phyloP scores from a whole-genome alignment of 306 rosid genomes.

The Ammopiptanthus mongolicus region DNA sequence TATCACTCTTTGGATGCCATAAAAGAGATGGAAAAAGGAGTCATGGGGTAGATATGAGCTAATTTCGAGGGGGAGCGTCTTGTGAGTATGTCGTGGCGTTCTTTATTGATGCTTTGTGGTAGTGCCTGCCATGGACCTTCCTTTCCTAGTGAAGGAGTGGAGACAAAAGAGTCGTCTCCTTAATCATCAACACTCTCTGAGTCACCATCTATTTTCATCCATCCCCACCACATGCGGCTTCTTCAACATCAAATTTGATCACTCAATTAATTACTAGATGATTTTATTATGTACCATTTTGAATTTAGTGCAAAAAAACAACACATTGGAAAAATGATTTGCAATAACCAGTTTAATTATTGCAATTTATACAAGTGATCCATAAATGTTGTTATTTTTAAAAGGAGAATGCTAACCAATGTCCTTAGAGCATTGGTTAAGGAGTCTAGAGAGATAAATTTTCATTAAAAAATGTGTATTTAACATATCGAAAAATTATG shows the following conservation, averaged over 20 bases:
- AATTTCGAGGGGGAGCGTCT: conserved; percentile 69
- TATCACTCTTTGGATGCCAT: conserved; percentile 63
- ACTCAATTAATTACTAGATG: neutral
- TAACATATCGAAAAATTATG: too few species aligned
- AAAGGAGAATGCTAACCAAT: too few species aligned
- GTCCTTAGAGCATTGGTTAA: too few species aligned
- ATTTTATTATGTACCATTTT: too few species aligned
- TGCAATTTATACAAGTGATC: too few species aligned
- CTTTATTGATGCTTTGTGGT: conserved; percentile 38
- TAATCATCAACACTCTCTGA: conserved; percentile 43
- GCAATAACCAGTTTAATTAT: too few species aligned
- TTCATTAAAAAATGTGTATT: too few species aligned
- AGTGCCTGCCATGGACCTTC: conserved; percentile 58
- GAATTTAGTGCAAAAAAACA: too few species aligned
- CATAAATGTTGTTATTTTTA: too few species aligned
- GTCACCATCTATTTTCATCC: neutral
- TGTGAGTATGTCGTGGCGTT: conserved; percentile 35
- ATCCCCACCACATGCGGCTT: neutral
- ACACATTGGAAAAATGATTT: too few species aligned
- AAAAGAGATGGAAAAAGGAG: conserved; percentile 47
- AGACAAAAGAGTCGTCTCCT: conserved; percentile 57
- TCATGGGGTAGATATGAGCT: conserved; percentile 6
- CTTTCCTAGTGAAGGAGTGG: conserved; percentile 38
- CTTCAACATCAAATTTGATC: neutral
- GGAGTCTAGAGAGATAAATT: too few species aligned